A percentile compares a stretch with the other conserved stretches of the same genome.
Conservation (phyloP, 2,329 filamentous ascomycete genomes). For the Neurospora sp. region DNA sequence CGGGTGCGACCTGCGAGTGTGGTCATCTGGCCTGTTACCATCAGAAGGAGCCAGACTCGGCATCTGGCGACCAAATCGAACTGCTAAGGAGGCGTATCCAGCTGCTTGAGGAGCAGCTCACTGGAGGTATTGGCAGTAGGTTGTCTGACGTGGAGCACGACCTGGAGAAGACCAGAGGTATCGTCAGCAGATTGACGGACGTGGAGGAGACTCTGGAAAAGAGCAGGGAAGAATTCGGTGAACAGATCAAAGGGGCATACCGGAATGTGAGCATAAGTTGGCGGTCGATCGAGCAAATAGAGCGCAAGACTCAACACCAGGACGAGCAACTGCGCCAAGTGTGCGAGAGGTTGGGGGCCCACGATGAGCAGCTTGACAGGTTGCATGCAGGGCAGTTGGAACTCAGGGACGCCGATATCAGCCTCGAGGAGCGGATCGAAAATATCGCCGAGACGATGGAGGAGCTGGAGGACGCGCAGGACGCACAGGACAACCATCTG, state of each 20-base stretch:
- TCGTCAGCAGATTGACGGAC: slow-evolving; percentile 36
- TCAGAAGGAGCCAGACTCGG: slow-evolving; percentile 34
- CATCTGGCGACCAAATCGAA: slow-evolving; percentile 31
- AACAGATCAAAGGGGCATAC: slow-evolving; percentile 46
- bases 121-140: slow-evolving; percentile 23
- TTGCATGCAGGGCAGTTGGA: slow-evolving; percentile 40
- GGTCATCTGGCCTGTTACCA: slow-evolving; percentile 53
- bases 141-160: not conserved
- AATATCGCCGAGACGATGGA: slow-evolving; percentile 25
- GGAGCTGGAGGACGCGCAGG: slow-evolving; percentile 17
- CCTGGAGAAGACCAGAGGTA: not conserved
- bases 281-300: slow-evolving; percentile 38
- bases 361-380: slow-evolving; percentile 33
- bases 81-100: slow-evolving; percentile 36
- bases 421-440: slow-evolving; percentile 45
- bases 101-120: slow-evolving; percentile 34
- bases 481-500: not conserved
- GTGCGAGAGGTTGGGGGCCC: slow-evolving; percentile 29
- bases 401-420: slow-evolving; percentile 37
- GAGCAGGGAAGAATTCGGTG: slow-evolving; percentile 38
- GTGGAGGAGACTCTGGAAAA: slow-evolving; percentile 46
- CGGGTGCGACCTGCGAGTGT: slow-evolving; percentile 47
- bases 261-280: slow-evolving; percentile 45
- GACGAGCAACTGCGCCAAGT: slow-evolving; percentile 30
- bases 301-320: slow-evolving; percentile 26